Conservation (phyloP, 1,284 basidiomycete species). For the Boletus mariae region DNA sequence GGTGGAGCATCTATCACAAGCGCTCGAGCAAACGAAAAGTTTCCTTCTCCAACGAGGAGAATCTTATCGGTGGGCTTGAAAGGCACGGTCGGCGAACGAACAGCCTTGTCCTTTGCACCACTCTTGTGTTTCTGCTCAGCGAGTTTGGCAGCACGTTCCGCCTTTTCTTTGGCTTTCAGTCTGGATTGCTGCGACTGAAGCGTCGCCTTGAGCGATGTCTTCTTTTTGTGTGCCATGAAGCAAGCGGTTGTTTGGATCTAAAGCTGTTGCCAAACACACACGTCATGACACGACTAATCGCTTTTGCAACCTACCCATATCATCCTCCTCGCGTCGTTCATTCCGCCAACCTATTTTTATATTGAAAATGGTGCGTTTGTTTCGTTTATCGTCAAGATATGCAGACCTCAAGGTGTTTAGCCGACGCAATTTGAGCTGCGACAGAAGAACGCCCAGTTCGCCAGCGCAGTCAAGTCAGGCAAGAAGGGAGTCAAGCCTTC, state of each 20-base stretch:
- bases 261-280: constrained; percentile 33
- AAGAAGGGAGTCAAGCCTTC: constrained; percentile 72
- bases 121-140: constrained; percentile 41
- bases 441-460: constrained; percentile 74
- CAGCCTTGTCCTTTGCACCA: constrained; percentile 30
- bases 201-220: constrained; percentile 53
- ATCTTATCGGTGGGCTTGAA: constrained; percentile 76
- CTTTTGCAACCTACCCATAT: not conserved
- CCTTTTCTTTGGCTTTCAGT: constrained; percentile 54
- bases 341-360: constrained; percentile 1
- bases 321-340: constrained; percentile 12
- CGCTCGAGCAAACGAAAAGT: constrained; percentile 89
- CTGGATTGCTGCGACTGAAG: constrained; percentile 66
- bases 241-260: constrained; percentile 35
- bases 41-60: constrained; percentile 91
- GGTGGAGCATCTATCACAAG: constrained; percentile 57
- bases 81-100: constrained; percentile 57
- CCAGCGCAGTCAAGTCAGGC: constrained; percentile 62
- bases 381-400: not conserved
- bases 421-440: constrained; percentile 77
- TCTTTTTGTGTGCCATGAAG: constrained; percentile 48
- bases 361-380: constrained; percentile 18
- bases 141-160: constrained; percentile 47
- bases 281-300: constrained; percentile 19
- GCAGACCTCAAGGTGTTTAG: constrained; percentile 27